A percentile compares a stretch with the other conserved stretches of the same genome.
Evolutionary conservation across 2,329 filamentous ascomycete species (phyloP).

Genomic region (Harringtonia aguacate): DNA sequence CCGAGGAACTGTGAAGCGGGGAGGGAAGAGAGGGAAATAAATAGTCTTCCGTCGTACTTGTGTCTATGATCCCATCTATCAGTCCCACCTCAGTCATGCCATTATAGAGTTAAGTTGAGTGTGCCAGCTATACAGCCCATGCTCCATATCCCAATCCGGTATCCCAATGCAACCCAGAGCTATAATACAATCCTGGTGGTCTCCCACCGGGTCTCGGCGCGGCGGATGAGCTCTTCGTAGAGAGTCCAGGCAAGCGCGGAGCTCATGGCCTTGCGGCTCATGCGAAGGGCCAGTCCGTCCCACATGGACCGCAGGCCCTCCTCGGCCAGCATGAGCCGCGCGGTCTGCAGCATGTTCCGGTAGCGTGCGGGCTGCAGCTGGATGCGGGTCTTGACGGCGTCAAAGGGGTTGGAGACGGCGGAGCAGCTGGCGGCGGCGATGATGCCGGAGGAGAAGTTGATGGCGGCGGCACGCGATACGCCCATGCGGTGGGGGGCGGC

Average conservation of each 20-base stretch:
- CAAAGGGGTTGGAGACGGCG: slow-evolving; percentile 88
- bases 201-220: slow-evolving; percentile 37
- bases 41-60: no score
- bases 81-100: no score
- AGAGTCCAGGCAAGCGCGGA: slow-evolving; percentile 95
- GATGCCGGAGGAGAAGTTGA: slow-evolving; percentile 80
- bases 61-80: no score
- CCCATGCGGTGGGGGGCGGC: slow-evolving; percentile 17
- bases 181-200: no score
- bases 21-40: no score
- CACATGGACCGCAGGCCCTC: slow-evolving; percentile 75
- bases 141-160: no score
- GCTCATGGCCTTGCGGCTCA: slow-evolving; percentile 84
- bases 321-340: slow-evolving; percentile 65
- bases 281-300: slow-evolving; percentile 75
- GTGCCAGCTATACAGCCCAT: no score
- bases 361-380: slow-evolving; percentile 82
- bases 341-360: slow-evolving; percentile 70
- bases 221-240: slow-evolving; percentile 83
- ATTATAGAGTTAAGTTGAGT: no score
- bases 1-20: no score
- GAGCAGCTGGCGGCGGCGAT: slow-evolving; percentile 75
- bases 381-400: slow-evolving; percentile 89
- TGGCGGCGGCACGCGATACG: slow-evolving; percentile 44
- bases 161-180: no score